These are phyloP conservation scores for Oryza glumipatula DNA, from an alignment of 176 grass and related monocot species.

Conservation along the genomic window DNA sequence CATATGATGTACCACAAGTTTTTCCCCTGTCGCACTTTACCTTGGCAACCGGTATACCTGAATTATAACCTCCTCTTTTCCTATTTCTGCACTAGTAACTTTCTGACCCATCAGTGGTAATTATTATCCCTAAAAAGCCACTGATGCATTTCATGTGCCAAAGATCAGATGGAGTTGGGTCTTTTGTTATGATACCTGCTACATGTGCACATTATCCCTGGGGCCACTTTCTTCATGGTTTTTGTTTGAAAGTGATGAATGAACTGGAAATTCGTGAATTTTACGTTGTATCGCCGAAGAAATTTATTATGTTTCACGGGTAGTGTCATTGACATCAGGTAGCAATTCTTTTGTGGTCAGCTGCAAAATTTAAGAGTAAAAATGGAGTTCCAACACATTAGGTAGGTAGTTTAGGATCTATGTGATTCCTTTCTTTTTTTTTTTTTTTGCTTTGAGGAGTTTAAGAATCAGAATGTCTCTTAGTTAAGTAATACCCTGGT, in stretches of 20 bases:
- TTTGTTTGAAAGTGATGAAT: constrained; percentile 32
- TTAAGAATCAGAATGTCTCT: background rate
- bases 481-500: constrained; percentile 15
- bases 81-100: constrained; percentile 52
- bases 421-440: background rate
- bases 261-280: background rate
- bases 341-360: background rate
- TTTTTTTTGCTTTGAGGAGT: background rate
- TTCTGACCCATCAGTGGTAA: constrained; percentile 51
- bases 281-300: background rate
- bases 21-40: constrained; percentile 44
- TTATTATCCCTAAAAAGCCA: constrained; percentile 48
- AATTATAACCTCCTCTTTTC: constrained; percentile 39
- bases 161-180: constrained; percentile 16
- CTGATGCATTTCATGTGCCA: constrained; percentile 47
- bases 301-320: background rate
- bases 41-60: constrained; percentile 44
- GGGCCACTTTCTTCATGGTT: background rate
- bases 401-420: constrained; percentile 5
- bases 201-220: constrained; percentile 32
- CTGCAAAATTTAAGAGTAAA: background rate
- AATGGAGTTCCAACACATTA: background rate
- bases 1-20: constrained; percentile 41
- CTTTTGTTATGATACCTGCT: constrained; percentile 34
- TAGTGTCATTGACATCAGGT: background rate